A percentile compares a stretch with the other conserved stretches of the same genome.
phyloP scores from a whole-genome alignment of 1,284 basidiomycete genomes.

The Pisolithus thermaeus region DNA sequence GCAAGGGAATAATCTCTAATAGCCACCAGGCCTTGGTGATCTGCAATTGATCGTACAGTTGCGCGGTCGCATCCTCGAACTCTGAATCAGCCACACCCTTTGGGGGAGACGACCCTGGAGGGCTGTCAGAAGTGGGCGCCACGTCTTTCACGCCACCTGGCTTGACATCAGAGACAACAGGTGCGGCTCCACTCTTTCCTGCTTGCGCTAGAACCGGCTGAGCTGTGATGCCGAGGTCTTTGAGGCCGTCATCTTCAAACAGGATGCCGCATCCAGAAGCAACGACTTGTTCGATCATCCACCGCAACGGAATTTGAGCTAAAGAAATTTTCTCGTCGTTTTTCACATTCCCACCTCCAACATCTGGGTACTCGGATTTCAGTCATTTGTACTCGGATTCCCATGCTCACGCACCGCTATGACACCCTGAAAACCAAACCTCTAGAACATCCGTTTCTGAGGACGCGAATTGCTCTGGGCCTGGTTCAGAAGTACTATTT shows the following conservation, averaged over 20 bases:
- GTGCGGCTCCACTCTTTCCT: neutral
- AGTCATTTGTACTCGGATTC: neutral
- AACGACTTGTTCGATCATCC: constrained; percentile 63
- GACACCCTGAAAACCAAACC: constrained; percentile 62
- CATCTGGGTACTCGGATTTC: constrained; percentile 37
- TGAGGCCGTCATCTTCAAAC: constrained; percentile 42
- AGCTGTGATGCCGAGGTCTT: constrained; percentile 26
- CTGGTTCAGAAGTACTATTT: neutral
- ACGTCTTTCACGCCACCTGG: neutral
- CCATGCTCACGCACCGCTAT: constrained; percentile 39
- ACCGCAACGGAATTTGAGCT: constrained; percentile 58
- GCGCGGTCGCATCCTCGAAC: constrained; percentile 21
- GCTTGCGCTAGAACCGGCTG: neutral
- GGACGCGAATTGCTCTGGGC: neutral
- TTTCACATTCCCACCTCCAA: constrained; percentile 57
- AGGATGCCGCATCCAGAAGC: constrained; percentile 43
- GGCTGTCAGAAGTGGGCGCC: neutral
- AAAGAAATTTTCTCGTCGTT: constrained; percentile 42
- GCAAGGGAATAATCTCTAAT: constrained; percentile 23
- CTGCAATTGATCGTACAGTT: constrained; percentile 20
- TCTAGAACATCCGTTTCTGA: constrained; percentile 46
- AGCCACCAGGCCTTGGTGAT: constrained; percentile 23
- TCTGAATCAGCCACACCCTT: constrained; percentile 10
- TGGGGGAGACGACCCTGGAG: neutral
- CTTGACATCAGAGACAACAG: neutral